These are phyloP conservation scores for Aaosphaeria arxii DNA, from an alignment of 2,329 filamentous ascomycete species.

Conservation along the genomic window DNA sequence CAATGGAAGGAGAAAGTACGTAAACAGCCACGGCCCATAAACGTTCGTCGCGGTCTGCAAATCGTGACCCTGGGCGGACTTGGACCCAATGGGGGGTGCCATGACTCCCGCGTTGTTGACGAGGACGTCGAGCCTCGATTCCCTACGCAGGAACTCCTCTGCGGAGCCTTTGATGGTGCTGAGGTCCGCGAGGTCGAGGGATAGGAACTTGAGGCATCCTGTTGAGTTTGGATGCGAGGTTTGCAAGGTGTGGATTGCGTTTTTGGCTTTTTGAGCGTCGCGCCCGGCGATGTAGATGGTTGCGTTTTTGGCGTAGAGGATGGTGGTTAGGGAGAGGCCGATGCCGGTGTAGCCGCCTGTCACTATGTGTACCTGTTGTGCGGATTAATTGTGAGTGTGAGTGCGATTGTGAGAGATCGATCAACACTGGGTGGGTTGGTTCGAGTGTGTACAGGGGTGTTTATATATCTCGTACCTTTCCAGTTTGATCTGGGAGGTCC, in stretches of 20 bases:
- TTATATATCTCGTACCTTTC: conserved; percentile 20
- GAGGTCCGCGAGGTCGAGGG: conserved; percentile 34
- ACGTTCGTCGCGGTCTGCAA: conserved; percentile 36
- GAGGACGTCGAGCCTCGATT: conserved; percentile 41
- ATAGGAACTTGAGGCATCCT: conserved; percentile 9
- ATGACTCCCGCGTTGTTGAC: conserved; percentile 27
- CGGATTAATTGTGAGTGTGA: neutral
- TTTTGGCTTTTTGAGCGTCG: conserved; percentile 40
- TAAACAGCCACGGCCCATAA: conserved; percentile 37
- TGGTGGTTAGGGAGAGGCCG: conserved; percentile 48
- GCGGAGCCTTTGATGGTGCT: conserved; percentile 37
- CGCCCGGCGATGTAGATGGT: conserved; percentile 54
- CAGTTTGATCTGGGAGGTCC: conserved; percentile 41
- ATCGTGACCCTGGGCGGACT: conserved; percentile 9
- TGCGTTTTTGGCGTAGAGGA: conserved; percentile 52
- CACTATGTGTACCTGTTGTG: conserved; percentile 34
- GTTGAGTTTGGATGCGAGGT: conserved; percentile 26
- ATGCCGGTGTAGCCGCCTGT: conserved; percentile 47
- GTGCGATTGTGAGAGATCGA: neutral
- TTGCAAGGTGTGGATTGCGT: conserved; percentile 46
- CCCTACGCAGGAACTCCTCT: conserved; percentile 30
- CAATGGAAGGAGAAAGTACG: conserved; percentile 29
- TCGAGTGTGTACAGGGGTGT: neutral
- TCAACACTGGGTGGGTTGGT: neutral
- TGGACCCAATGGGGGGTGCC: conserved; percentile 13